phyloP scores from a whole-genome alignment of 164 flowering plant species.

The grape (Vitis vinifera) region DNA sequence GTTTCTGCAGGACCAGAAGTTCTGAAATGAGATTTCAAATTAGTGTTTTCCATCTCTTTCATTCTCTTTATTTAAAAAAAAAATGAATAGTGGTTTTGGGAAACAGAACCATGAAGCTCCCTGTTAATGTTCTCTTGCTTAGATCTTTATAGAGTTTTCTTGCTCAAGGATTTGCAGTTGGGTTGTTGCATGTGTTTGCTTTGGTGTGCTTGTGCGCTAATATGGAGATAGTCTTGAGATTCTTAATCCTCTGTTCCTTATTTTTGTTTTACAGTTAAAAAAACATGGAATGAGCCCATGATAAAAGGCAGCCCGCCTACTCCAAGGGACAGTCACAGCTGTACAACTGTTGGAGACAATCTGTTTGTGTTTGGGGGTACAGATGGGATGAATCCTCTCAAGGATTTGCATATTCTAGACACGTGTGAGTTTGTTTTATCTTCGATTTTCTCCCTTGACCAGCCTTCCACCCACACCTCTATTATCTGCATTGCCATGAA shows the following conservation, averaged over 20 bases:
- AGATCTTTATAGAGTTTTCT: not conserved
- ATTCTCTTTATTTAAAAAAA: too few species aligned
- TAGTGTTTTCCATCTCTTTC: too few species aligned
- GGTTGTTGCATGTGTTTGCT: not conserved
- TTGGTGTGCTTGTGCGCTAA: not conserved
- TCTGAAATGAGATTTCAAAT: too few species aligned
- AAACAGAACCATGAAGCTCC: too few species aligned
- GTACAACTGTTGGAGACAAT: conserved; percentile 82
- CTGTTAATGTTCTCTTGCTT: not conserved
- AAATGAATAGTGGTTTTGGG: too few species aligned
- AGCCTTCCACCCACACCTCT: not conserved
- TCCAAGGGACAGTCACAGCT: conserved; percentile 93
- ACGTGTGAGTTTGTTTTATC: conserved; percentile 55
- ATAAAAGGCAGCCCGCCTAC: conserved; percentile 78
- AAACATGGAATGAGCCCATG: conserved; percentile 77
- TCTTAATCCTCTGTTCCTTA: conserved; percentile 7
- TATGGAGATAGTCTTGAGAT: not conserved
- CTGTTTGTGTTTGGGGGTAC: conserved; percentile 96
- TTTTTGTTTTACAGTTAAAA: conserved; percentile 45
- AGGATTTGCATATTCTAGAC: conserved; percentile 83
- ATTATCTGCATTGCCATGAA: not conserved
- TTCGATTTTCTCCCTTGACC: not conserved
- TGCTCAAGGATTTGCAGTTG: not conserved
- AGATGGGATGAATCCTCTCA: conserved; percentile 83
- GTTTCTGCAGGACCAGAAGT: too few species aligned